Evolutionary conservation across 2,329 filamentous ascomycete genomes (phyloP), one percentile per base, ranked within the genome.

Genomic region (Eutypa lata): DNA sequence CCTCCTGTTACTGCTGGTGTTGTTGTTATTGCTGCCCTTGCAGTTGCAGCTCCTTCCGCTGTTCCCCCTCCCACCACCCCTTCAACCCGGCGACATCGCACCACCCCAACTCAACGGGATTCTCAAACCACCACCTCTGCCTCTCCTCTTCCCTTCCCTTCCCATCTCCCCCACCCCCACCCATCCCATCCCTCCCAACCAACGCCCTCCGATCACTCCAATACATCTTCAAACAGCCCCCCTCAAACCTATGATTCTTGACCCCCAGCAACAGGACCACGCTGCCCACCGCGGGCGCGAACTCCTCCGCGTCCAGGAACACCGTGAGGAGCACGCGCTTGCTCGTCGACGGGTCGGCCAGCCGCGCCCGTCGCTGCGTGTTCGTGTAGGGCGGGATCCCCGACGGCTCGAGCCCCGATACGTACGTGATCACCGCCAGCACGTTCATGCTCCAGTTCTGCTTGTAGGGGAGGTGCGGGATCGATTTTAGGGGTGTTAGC

Each of bases 371-470:
- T n/a, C 80, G 72, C 59, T 82, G 80, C n/a, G 61, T 71, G 53
- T 82, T 80, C n/a, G 61, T 71, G 53, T 74, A 73, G 0, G 80
- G 79, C 1, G 75, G 76, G 6, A 82, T 67, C 3, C 74, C 70
- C 0, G 76, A 78, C 1, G 79, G 70, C 53, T 82, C 76, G 16
- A 81, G 65, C 1, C 68, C 71, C 0, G 76, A 78, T 3, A 83
- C 65, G 1, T 73, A 73, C 0, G 70, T 66, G 3, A 83, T 55
- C n/a, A 83, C 71, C 51, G 73, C 78, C 3, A 84, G 73, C 7
- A 81, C 68, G 55, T 83, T 83, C 63, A 78, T 74, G 45, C 76
- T 77, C 80, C 79, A 84, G 61, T 83, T 83, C 53, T 82, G 79
- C 50, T 76, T 76, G 65, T 80, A 83, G 2, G 79, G 80, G 1